These are phyloP conservation scores for Melanogaster broomeanus DNA, from an alignment of 768 basidiomycete genomes.

Conservation along the genomic window DNA sequence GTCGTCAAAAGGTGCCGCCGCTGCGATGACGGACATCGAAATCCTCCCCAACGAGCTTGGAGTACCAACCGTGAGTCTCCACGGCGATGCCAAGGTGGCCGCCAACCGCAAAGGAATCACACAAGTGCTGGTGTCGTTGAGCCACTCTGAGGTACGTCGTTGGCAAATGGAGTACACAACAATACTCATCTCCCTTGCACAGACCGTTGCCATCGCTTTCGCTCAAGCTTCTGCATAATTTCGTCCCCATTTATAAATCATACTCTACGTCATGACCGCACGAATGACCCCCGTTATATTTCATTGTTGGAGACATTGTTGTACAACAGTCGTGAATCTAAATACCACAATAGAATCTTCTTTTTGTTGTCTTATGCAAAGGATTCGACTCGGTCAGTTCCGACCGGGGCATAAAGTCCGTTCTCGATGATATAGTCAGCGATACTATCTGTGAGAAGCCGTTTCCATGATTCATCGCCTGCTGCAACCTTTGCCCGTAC, in stretches of 20 bases:
- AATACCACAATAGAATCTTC: conserved; percentile 16
- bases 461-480: conserved; percentile 42
- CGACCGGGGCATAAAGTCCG: conserved; percentile 40
- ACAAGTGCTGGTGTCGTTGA: conserved; percentile 80
- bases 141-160: conserved; percentile 84
- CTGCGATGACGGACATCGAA: conserved; percentile 97
- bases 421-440: conserved; percentile 53
- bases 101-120: conserved; percentile 74
- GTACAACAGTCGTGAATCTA: conserved; percentile 1
- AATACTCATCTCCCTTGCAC: conserved; percentile 13
- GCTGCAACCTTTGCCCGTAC: conserved; percentile 44
- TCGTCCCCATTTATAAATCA: background rate
- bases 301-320: background rate
- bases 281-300: conserved; percentile 1
- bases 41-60: conserved; percentile 82
- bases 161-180: background rate
- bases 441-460: conserved; percentile 47
- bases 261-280: conserved; percentile 1
- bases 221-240: conserved; percentile 61
- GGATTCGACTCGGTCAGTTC: background rate
- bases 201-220: conserved; percentile 88
- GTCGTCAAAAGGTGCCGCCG: conserved; percentile 87
- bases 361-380: background rate
- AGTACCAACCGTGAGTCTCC: conserved; percentile 72
- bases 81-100: conserved; percentile 76